Conservation (phyloP, 1,284 basidiomycete genomes). For the Sanghuangporus weigelae region DNA sequence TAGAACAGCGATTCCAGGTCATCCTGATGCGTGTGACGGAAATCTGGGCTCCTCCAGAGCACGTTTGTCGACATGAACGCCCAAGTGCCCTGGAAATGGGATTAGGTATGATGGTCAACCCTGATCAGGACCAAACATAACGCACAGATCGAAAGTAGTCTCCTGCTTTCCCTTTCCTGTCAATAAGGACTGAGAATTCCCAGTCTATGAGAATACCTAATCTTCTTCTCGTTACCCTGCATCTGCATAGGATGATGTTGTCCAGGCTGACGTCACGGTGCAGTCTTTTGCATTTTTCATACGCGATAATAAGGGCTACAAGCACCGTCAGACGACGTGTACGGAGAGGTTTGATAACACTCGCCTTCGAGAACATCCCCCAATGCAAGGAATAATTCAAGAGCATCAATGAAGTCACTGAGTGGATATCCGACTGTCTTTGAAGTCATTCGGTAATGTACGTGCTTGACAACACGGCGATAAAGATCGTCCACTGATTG, state of each 20-base stretch:
- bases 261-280: conserved; percentile 32
- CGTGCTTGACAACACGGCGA: conserved; percentile 9
- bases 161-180: conserved; percentile 27
- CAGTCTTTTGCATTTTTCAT: conserved; percentile 22
- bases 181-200: conserved; percentile 25
- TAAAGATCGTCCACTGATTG: not conserved
- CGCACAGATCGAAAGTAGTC: conserved; percentile 31
- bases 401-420: conserved; percentile 10
- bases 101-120: not conserved
- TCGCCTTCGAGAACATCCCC: not conserved
- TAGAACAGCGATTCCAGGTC: conserved; percentile 33
- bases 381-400: conserved; percentile 15
- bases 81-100: not conserved
- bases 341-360: not conserved
- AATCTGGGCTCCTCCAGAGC: conserved; percentile 13
- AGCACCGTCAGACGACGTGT: conserved; percentile 11
- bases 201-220: conserved; percentile 32
- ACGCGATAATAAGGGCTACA: conserved; percentile 28
- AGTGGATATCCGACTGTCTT: conserved; percentile 16
- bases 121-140: not conserved
- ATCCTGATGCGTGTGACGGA: conserved; percentile 26
- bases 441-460: conserved; percentile 19
- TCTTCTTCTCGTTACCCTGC: conserved; percentile 18
- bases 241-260: conserved; percentile 26
- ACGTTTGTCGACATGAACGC: not conserved